A percentile compares a stretch with the other conserved stretches of the same genome.
phyloP scores from a whole-genome alignment of 2,329 filamentous ascomycete species.

The Botrytis byssoidea region DNA sequence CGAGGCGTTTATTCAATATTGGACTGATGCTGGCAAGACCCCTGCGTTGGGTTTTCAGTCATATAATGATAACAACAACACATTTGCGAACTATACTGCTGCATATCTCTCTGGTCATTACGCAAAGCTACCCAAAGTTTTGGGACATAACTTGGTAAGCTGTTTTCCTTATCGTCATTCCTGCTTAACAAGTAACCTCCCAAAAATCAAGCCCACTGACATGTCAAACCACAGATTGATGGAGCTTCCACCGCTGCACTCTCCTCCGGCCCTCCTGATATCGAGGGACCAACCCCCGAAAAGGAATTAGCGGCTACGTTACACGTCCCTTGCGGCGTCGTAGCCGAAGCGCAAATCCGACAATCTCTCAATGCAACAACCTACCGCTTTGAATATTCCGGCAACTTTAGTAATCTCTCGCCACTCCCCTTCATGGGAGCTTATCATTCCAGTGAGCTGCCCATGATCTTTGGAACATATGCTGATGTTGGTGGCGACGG shows the following conservation, averaged over 20 bases:
- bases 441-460: neutral
- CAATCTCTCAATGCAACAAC: neutral
- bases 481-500: neutral
- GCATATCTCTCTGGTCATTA: neutral
- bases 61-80: neutral
- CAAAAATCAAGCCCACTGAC: neutral
- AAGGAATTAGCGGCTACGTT: neutral
- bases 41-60: neutral
- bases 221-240: neutral
- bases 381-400: neutral
- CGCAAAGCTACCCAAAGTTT: neutral
- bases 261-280: neutral
- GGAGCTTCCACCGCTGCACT: neutral
- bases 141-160: neutral
- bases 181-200: neutral
- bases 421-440: neutral
- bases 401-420: neutral
- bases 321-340: neutral
- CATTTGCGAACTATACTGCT: neutral
- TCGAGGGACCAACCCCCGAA: neutral
- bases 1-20: neutral
- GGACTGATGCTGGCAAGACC: neutral
- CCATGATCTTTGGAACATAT: neutral
- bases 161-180: neutral
- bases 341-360: neutral